Percentiles rank a stretch among this genome's conserved stretches.
phyloP scores from a whole-genome alignment of 78 protist genomes.

The Dictyostelium capitatum region DNA sequence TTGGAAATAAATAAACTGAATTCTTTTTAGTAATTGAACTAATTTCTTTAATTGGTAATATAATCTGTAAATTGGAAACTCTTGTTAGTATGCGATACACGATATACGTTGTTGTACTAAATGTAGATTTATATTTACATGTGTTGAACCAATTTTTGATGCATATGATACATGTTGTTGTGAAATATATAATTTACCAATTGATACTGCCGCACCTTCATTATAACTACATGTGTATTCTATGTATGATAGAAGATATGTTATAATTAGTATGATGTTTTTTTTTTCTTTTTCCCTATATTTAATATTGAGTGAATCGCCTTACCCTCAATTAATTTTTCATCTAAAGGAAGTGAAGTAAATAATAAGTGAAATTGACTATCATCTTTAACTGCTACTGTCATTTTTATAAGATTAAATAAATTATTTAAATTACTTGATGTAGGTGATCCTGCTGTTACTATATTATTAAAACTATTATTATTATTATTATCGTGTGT shows the following conservation, averaged over 20 bases:
- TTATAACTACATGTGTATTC: conserved; percentile 74
- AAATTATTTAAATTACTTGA: neutral
- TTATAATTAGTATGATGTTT: neutral
- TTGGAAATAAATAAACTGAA: conserved; percentile 72
- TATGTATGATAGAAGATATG: too few species aligned
- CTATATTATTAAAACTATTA: neutral
- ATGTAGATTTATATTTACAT: neutral
- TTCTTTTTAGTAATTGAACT: conserved; percentile 61
- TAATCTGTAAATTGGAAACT: conserved; percentile 1
- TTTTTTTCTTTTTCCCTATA: neutral
- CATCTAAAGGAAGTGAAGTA: conserved; percentile 52
- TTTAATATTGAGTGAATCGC: neutral
- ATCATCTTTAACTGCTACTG: conserved; percentile 69
- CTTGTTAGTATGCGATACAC: too few species aligned
- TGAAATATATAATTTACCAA: conserved; percentile 78
- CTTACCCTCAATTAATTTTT: conserved; percentile 73
- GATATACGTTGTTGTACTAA: neutral
- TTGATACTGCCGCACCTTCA: conserved; percentile 77
- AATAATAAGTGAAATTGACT: conserved; percentile 60
- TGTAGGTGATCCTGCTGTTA: neutral
- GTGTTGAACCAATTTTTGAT: conserved; percentile 67
- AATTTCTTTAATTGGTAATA: conserved; percentile 73
- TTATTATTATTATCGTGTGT: neutral
- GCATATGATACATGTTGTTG: conserved; percentile 80
- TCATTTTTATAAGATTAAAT: conserved; percentile 45